phyloP scores from a whole-genome alignment of 78 protist species.

The Trichosphaerium sp. region DNA sequence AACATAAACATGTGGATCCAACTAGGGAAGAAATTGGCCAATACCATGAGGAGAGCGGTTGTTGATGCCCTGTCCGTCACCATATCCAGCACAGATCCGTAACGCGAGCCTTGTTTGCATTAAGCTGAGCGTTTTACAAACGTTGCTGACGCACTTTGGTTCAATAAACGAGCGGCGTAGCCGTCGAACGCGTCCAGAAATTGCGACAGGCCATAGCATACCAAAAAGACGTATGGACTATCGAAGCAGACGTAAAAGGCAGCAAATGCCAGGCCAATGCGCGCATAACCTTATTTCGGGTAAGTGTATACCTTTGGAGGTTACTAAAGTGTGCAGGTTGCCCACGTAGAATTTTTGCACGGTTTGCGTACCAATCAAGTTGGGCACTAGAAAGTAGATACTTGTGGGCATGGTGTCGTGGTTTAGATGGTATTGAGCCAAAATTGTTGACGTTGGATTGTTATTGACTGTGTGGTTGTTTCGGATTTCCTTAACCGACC shows the following conservation, averaged over 20 bases:
- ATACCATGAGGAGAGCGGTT: not conserved
- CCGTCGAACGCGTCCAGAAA: slow-evolving; percentile 36
- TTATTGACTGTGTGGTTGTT: too few species aligned
- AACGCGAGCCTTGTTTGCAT: not conserved
- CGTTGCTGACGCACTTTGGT: not conserved
- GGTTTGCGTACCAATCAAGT: slow-evolving; percentile 4
- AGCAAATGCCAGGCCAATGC: not conserved
- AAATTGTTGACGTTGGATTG: too few species aligned
- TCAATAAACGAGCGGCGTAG: slow-evolving; percentile 13
- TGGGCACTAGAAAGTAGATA: slow-evolving; percentile 15
- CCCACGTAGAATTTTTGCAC: not conserved
- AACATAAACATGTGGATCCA: not conserved
- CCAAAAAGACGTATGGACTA: not conserved
- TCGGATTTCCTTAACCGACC: too few species aligned
- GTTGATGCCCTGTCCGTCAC: slow-evolving; percentile 32
- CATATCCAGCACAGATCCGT: slow-evolving; percentile 48
- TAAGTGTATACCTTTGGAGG: too few species aligned
- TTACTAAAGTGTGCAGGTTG: too few species aligned
- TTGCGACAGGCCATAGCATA: not conserved
- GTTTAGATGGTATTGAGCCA: too few species aligned
- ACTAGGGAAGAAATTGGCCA: slow-evolving; percentile 5
- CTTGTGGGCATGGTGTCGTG: too few species aligned
- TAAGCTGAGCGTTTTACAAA: too few species aligned
- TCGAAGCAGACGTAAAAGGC: not conserved
- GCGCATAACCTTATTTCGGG: slow-evolving; percentile 3